phyloP scores from a whole-genome alignment of 805 yeast species.

The Candida bentonensis region DNA sequence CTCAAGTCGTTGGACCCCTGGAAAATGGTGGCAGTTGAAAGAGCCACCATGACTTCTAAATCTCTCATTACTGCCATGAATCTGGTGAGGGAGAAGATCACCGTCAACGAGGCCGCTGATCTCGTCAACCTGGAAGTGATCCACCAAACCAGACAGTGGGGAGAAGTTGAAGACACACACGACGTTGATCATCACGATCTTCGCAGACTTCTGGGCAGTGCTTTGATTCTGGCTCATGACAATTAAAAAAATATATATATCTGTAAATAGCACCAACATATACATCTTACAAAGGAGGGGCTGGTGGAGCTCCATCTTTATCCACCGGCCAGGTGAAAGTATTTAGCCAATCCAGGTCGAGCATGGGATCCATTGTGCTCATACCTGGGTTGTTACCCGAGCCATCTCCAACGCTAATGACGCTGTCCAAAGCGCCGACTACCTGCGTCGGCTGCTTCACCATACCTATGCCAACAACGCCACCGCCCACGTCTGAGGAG shows the following conservation, averaged over 20 bases:
- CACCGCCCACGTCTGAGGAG: neutral
- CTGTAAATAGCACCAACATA: neutral
- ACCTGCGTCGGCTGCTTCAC: neutral
- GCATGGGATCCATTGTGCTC: neutral
- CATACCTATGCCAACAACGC: neutral
- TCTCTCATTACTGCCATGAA: constrained; percentile 74
- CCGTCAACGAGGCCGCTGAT: constrained; percentile 58
- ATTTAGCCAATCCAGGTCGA: neutral
- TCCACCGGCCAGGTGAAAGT: constrained; percentile 1
- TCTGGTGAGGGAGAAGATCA: constrained; percentile 30
- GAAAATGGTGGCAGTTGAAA: constrained; percentile 80
- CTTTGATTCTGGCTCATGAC: constrained; percentile 41
- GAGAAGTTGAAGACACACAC: constrained; percentile 97
- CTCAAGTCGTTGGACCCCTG: constrained; percentile 47
- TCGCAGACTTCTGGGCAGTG: constrained; percentile 66
- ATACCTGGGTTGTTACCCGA: neutral
- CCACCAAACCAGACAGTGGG: constrained; percentile 85
- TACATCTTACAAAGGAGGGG: no score
- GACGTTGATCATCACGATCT: constrained; percentile 93
- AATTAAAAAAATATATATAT: neutral
- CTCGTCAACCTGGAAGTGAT: constrained; percentile 71
- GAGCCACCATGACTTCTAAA: constrained; percentile 74
- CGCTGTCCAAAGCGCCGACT: no score
- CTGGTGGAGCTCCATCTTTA: constrained; percentile 1
- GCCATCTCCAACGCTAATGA: no score